Percentiles rank a stretch among this genome's conserved stretches.
phyloP scores from a whole-genome alignment of 2,329 filamentous ascomycete species.

The Ustulina deusta region DNA sequence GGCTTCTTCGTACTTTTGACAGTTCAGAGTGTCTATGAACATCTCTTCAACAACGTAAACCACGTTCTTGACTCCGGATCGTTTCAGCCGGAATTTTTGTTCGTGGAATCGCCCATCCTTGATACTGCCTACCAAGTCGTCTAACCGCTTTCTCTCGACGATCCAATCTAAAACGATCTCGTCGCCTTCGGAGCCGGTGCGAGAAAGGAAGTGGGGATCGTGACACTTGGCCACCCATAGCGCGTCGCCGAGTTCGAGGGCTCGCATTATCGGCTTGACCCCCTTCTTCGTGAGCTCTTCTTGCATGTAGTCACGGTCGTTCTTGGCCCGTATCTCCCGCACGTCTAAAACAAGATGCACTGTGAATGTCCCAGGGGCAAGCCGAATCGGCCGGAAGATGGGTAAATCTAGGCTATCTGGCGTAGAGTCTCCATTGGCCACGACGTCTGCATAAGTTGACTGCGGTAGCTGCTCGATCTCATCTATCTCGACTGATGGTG shows the following conservation, averaged over 20 bases:
- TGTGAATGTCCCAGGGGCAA: slow-evolving; percentile 75
- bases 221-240: slow-evolving; percentile 83
- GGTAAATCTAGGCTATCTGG: slow-evolving; percentile 54
- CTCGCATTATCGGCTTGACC: slow-evolving; percentile 73
- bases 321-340: slow-evolving; percentile 78
- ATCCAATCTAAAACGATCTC: slow-evolving; percentile 85
- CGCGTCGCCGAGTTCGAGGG: slow-evolving; percentile 78
- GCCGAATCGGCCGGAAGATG: slow-evolving; percentile 67
- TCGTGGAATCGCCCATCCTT: slow-evolving; percentile 86
- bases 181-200: slow-evolving; percentile 70
- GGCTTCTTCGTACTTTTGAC: slow-evolving; percentile 71
- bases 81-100: slow-evolving; percentile 82
- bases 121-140: slow-evolving; percentile 83
- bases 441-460: slow-evolving; percentile 54
- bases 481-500: slow-evolving; percentile 44
- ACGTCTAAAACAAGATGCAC: slow-evolving; percentile 80
- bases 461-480: slow-evolving; percentile 35
- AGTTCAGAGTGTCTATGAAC: slow-evolving; percentile 65
- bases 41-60: slow-evolving; percentile 84
- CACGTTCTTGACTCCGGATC: slow-evolving; percentile 79
- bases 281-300: slow-evolving; percentile 76
- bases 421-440: slow-evolving; percentile 53
- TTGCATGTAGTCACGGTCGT: slow-evolving; percentile 81
- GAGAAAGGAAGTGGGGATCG: slow-evolving; percentile 66
- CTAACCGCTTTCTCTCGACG: slow-evolving; percentile 82